Evolutionary conservation across 768 basidiomycete genomes (phyloP).

Genomic region (Saitozyma sp.): DNA sequence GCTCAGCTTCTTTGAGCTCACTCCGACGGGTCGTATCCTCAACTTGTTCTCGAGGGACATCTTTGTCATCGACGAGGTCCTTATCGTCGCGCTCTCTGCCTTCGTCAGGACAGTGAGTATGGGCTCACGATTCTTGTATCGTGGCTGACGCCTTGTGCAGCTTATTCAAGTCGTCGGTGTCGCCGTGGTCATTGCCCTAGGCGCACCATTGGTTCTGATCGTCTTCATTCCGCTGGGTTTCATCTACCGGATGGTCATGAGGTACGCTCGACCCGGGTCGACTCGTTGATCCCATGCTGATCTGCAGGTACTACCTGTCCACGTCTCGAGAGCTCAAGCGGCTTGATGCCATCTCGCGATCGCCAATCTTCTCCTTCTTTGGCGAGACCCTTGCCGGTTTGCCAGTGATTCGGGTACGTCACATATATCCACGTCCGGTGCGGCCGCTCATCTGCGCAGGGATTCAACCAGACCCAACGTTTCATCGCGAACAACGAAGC

Average conservation of each 20-base stretch:
- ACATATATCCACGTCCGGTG: background rate
- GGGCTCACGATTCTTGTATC: constrained; percentile 30
- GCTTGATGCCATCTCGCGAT: constrained; percentile 66
- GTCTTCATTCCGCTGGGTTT: constrained; percentile 72
- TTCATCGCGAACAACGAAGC: constrained; percentile 53
- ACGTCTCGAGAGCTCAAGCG: constrained; percentile 53
- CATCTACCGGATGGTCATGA: constrained; percentile 79
- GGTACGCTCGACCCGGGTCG: constrained; percentile 56
- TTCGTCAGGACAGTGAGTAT: constrained; percentile 65
- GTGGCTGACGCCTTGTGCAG: constrained; percentile 11
- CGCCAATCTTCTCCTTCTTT: constrained; percentile 76
- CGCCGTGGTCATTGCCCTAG: constrained; percentile 68
- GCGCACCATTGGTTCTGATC: constrained; percentile 78
- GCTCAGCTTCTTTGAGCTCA: constrained; percentile 83
- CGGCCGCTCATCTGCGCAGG: constrained; percentile 23
- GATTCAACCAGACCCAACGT: constrained; percentile 46
- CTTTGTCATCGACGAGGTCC: constrained; percentile 69
- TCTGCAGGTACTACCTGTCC: constrained; percentile 64
- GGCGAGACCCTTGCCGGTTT: constrained; percentile 49
- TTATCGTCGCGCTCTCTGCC: constrained; percentile 72
- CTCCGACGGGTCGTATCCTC: constrained; percentile 82
- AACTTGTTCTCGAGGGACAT: constrained; percentile 89
- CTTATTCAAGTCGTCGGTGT: constrained; percentile 49
- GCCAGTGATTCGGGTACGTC: constrained; percentile 40
- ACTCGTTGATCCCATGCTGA: background rate